phyloP scores from a whole-genome alignment of 2,329 filamentous ascomycete species.

The Fusarium sp. region DNA sequence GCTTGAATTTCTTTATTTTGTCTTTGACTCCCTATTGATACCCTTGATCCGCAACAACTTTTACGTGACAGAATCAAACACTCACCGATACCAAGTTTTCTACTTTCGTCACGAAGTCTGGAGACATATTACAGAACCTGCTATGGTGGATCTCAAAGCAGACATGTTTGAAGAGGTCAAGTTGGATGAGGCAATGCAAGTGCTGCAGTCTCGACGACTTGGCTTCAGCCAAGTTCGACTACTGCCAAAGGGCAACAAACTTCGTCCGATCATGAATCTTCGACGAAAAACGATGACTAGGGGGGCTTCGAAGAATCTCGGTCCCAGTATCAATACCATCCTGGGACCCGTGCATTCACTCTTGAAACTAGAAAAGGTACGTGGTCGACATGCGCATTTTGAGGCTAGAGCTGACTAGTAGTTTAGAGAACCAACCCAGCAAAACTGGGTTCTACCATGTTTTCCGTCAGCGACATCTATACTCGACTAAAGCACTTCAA shows the following conservation, averaged over 20 bases:
- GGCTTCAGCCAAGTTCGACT: conserved; percentile 83
- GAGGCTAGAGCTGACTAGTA: conserved; percentile 22
- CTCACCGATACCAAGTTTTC: conserved; percentile 82
- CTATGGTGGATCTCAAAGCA: conserved; percentile 71
- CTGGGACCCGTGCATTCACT: conserved; percentile 79
- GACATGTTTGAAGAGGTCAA: conserved; percentile 83
- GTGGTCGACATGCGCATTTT: neutral
- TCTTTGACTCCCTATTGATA: conserved; percentile 91
- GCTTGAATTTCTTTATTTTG: conserved; percentile 86
- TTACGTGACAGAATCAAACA: conserved; percentile 90
- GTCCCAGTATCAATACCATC: conserved; percentile 56
- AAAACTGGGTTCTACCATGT: conserved; percentile 79
- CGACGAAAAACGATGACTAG: conserved; percentile 67
- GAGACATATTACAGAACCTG: conserved; percentile 78
- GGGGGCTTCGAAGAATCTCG: conserved; percentile 70
- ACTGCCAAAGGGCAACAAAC: conserved; percentile 78
- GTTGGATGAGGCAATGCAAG: conserved; percentile 60
- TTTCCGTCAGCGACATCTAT: conserved; percentile 84
- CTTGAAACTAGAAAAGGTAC: conserved; percentile 80
- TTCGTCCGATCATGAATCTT: conserved; percentile 90
- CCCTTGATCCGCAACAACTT: conserved; percentile 89
- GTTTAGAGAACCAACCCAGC: conserved; percentile 59
- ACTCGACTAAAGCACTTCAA: conserved; percentile 76
- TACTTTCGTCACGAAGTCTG: conserved; percentile 97
- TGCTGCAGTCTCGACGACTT: conserved; percentile 70